These are phyloP conservation scores for Annulohypoxylon maeteangense DNA, from an alignment of 495 filamentous ascomycete species.

Conservation along the genomic window DNA sequence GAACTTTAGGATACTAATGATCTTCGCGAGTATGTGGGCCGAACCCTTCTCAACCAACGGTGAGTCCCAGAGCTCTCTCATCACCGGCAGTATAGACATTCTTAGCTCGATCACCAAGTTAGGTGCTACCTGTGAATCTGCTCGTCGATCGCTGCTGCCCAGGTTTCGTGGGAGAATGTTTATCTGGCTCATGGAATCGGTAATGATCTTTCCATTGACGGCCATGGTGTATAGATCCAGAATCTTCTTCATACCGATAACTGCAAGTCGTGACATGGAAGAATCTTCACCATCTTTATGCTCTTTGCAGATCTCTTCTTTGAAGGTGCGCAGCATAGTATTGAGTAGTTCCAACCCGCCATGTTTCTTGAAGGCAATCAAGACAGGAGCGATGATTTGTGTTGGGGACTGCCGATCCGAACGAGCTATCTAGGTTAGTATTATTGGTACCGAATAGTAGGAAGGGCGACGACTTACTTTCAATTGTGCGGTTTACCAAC, in stretches of 20 bases:
- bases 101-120: conserved; percentile 92
- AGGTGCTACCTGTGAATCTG: conserved; percentile 74
- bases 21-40: conserved; percentile 76
- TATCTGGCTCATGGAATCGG: conserved; percentile 75
- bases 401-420: conserved; percentile 40
- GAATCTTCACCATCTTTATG: conserved; percentile 48
- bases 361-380: conserved; percentile 85
- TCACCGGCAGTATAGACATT: conserved; percentile 81
- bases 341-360: conserved; percentile 80
- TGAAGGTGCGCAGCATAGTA: conserved; percentile 76
- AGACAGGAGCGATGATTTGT: conserved; percentile 79
- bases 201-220: conserved; percentile 77
- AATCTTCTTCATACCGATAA: conserved; percentile 79
- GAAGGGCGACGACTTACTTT: conserved; percentile 61
- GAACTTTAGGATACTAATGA: conserved; percentile 84
- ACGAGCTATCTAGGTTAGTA: conserved; percentile 33
- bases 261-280: conserved; percentile 52
- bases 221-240: conserved; percentile 82
- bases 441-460: conserved; percentile 18
- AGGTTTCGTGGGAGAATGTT: conserved; percentile 65
- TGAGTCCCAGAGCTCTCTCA: conserved; percentile 84
- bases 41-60: conserved; percentile 81
- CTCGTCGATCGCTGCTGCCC: conserved; percentile 58
- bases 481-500: conserved; percentile 65
- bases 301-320: conserved; percentile 66